These are phyloP conservation scores for Diplodia sapinea DNA, from an alignment of 2,329 filamentous ascomycete species.

Conservation along the genomic window DNA sequence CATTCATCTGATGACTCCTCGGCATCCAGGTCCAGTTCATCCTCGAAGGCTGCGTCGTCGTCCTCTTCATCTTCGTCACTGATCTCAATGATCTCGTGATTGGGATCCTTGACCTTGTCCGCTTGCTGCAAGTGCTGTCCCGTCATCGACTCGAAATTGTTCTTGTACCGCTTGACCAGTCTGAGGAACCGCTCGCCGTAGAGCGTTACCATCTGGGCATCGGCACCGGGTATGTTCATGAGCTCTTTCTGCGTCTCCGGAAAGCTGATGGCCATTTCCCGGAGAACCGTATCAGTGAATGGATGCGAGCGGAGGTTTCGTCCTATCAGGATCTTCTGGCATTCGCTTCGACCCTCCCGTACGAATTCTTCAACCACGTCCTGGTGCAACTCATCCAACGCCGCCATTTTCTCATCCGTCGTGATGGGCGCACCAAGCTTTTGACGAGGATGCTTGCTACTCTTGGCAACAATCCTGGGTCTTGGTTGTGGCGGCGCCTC, in stretches of 20 bases:
- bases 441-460: conserved; percentile 35
- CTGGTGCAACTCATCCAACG: conserved; percentile 65
- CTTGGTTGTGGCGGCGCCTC: conserved; percentile 44
- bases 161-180: conserved; percentile 59
- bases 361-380: conserved; percentile 71
- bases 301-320: conserved; percentile 62
- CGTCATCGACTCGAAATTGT: conserved; percentile 43
- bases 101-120: conserved; percentile 48
- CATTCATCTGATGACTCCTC: conserved; percentile 4
- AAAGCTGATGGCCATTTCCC: conserved; percentile 75
- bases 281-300: conserved; percentile 73
- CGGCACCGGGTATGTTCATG: conserved; percentile 67
- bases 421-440: conserved; percentile 65
- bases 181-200: conserved; percentile 68
- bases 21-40: conserved; percentile 23
- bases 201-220: conserved; percentile 64
- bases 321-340: conserved; percentile 66
- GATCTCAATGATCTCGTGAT: conserved; percentile 48
- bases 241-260: conserved; percentile 68
- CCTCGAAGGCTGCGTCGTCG: conserved; percentile 18
- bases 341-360: conserved; percentile 63
- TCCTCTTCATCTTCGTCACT: conserved; percentile 43
- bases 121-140: conserved; percentile 39
- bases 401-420: conserved; percentile 59
- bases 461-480: conserved; percentile 31